These are phyloP conservation scores for Xylaria flabelliformis DNA, from an alignment of 495 filamentous ascomycete genomes.

Conservation along the genomic window DNA sequence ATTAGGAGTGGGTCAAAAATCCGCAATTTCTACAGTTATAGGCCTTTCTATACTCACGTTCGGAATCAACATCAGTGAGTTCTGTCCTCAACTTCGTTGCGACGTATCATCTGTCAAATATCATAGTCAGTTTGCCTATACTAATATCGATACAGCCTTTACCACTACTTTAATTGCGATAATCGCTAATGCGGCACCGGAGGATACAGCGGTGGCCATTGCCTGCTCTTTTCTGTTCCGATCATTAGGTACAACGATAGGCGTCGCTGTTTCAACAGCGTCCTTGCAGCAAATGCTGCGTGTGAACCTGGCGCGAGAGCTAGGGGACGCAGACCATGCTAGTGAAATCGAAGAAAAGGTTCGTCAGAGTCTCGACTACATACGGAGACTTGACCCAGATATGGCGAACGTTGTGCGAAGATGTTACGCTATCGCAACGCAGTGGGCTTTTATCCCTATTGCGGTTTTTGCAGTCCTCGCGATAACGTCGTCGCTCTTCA, in stretches of 20 bases:
- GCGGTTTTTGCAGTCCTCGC: constrained; percentile 36
- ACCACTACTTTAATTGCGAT: constrained; percentile 69
- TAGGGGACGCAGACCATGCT: constrained; percentile 63
- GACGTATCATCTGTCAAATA: background rate
- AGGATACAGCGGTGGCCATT: constrained; percentile 79
- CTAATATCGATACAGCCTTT: constrained; percentile 56
- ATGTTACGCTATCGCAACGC: constrained; percentile 62
- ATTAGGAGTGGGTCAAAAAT: constrained; percentile 63
- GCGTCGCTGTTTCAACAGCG: constrained; percentile 72
- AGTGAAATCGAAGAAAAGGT: constrained; percentile 74
- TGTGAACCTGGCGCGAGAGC: constrained; percentile 55
- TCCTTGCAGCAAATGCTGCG: constrained; percentile 76
- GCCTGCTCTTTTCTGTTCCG: constrained; percentile 90
- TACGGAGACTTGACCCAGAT: constrained; percentile 68
- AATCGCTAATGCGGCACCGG: constrained; percentile 70
- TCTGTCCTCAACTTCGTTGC: background rate
- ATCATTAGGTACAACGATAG: constrained; percentile 77
- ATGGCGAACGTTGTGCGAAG: constrained; percentile 66
- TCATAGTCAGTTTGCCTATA: background rate
- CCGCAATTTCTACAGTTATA: constrained; percentile 53
- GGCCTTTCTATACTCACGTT: constrained; percentile 53
- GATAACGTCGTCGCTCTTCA: constrained; percentile 40
- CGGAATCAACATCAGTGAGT: constrained; percentile 35
- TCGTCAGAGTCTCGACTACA: constrained; percentile 74
- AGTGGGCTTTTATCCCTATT: constrained; percentile 45